Percentiles rank a stretch among this genome's conserved stretches.
These are phyloP conservation scores for Termitomyces heimii DNA, from an alignment of 768 basidiomycete species.

Conservation along the genomic window DNA sequence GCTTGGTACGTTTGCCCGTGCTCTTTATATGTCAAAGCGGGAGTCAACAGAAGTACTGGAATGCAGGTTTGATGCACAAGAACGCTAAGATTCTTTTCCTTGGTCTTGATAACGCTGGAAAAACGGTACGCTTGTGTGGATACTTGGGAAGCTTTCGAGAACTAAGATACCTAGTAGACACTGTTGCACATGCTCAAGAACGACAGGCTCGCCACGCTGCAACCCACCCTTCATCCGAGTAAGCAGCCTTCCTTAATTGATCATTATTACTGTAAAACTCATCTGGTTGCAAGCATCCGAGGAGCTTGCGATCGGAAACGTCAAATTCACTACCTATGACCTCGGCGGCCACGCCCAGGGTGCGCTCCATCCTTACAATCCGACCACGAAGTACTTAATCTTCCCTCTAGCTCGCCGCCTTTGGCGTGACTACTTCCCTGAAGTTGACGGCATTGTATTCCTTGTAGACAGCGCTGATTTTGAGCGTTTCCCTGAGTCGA, in stretches of 20 bases:
- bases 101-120: constrained; percentile 98
- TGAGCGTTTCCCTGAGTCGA: constrained; percentile 94
- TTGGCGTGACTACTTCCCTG: constrained; percentile 99
- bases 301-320: constrained; percentile 96
- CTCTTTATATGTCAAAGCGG: background rate
- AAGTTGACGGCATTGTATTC: constrained; percentile 98
- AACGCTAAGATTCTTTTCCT: constrained; percentile 99
- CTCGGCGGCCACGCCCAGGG: constrained; percentile 97
- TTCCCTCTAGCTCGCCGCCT: constrained; percentile 73
- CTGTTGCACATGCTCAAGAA: constrained; percentile 99
- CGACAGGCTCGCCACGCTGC: constrained; percentile 93
- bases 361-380: constrained; percentile 22
- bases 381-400: background rate
- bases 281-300: constrained; percentile 70
- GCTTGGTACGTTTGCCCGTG: constrained; percentile 59
- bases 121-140: constrained; percentile 65
- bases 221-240: constrained; percentile 99
- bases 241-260: constrained; percentile 22
- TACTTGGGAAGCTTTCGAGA: background rate
- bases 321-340: constrained; percentile 99
- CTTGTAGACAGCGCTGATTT: constrained; percentile 96
- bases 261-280: constrained; percentile 6
- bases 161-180: constrained; percentile 47
- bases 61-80: constrained; percentile 84
- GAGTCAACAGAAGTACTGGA: background rate